Conservation (phyloP, 352 stramenopile genomes). For the Globisporangium iwayamae region DNA sequence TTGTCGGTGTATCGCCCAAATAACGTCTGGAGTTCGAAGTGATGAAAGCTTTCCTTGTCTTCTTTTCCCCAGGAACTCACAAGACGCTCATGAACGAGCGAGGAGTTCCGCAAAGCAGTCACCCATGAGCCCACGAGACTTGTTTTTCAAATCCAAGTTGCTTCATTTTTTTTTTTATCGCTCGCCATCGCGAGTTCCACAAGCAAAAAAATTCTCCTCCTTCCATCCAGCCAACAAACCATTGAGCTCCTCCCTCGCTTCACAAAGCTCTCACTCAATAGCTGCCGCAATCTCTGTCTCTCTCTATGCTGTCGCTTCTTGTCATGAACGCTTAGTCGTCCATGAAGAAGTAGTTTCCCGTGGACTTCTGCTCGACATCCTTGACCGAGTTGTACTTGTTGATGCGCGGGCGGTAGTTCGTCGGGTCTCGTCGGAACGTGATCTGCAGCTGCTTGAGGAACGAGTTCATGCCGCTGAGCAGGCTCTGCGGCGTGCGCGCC, state of each 20-base stretch:
- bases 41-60: background rate
- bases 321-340: constrained; percentile 80
- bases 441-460: constrained; percentile 99
- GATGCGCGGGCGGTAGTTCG: constrained; percentile 98
- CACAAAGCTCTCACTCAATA: constrained; percentile 1
- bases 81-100: constrained; percentile 1
- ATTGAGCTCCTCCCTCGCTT: background rate
- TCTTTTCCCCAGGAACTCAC: constrained; percentile 19
- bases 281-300: no score
- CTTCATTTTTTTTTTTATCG: background rate
- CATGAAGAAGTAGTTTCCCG: constrained; percentile 99
- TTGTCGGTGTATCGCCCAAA: background rate
- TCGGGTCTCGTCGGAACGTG: constrained; percentile 99
- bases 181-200: constrained; percentile 2
- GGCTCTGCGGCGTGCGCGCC: constrained; percentile 91
- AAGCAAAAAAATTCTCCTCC: constrained; percentile 8
- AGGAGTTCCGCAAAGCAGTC: no score
- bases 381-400: constrained; percentile 96
- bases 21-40: background rate
- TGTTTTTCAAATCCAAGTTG: constrained; percentile 5
- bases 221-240: background rate
- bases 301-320: background rate
- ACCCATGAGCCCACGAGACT: no score
- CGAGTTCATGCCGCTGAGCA: constrained; percentile 98
- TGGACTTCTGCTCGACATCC: constrained; percentile 97